Base-by-base conservation (phyloP, 768 basidiomycete species). In the Macrolepiota fuliginosa region DNA sequence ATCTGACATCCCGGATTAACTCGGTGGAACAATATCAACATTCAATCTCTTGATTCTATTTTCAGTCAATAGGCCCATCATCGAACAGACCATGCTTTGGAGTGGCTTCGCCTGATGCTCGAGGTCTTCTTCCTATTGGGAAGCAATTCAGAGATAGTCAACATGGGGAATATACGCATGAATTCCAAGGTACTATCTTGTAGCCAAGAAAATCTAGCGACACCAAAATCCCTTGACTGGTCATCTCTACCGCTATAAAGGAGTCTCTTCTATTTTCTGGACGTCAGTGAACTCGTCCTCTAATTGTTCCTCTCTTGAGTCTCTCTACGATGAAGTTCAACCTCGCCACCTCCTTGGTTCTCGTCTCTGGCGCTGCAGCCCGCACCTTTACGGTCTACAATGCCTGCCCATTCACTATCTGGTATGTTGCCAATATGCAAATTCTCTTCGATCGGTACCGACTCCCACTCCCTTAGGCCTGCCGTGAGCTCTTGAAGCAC, bases 331-430 rank as follows among this genome's bases (percentile, higher is more conserved):
- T 63, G 63, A 63, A 63, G 47, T 40, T 59, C 36, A 40, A 46
- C 15, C 36, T 49, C n/a, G 24, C 55, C 15, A 11, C 58, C 35
- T 42, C 64, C 17, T 53, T 64, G 7, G 64, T 51, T 40, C 17
- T 64, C 36, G 56, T 50, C 35, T 58, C 64, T 25, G 25, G 55
- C 25, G 61, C 61, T 29, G 52, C 56, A 12, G 64, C 64, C 9
- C 54, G 42, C 42, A 22, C 36, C 17, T 58, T 27, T 51, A 39
- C 77, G 76, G 81, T 85, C 15, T 78, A 80, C 68, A 89, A 88
- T 70, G 79, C 72, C 7, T 88, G 87, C 68, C 79, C 85, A 0
- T 89, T 86, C 73, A 88, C 86, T 0, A 78, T 88, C 62, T 88
- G 87, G 87, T 86, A 63, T 58, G 77, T 61, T 27, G 1, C 4